Conservation (phyloP, 1,284 basidiomycete genomes). For the Irpex lacteus region DNA sequence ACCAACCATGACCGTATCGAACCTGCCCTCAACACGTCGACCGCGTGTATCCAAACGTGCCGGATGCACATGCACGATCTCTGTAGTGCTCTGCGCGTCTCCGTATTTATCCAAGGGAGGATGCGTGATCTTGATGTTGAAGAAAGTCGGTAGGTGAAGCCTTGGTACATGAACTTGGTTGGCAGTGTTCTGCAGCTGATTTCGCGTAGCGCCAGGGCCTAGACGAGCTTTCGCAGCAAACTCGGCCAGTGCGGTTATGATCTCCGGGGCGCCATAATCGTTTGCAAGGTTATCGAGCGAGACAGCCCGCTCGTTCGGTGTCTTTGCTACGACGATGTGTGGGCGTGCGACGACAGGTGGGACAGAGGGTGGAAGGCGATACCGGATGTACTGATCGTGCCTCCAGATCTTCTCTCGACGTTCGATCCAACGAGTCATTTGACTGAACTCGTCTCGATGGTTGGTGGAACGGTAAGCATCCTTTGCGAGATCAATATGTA, state of each 20-base stretch:
- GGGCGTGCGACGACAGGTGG: neutral
- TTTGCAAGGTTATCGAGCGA: constrained; percentile 16
- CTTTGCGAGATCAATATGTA: constrained; percentile 21
- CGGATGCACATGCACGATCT: constrained; percentile 9
- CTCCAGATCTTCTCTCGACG: constrained; percentile 27
- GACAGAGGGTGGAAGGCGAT: neutral
- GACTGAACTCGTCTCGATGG: constrained; percentile 29
- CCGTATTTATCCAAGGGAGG: neutral
- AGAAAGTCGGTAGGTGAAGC: constrained; percentile 11
- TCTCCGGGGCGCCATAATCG: constrained; percentile 25
- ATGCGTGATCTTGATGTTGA: constrained; percentile 17
- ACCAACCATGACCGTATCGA: constrained; percentile 15
- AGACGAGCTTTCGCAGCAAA: constrained; percentile 5
- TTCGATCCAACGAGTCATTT: constrained; percentile 35
- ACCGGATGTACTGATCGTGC: constrained; percentile 21
- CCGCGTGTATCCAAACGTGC: neutral
- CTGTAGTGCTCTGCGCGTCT: constrained; percentile 1
- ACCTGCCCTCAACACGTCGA: constrained; percentile 8
- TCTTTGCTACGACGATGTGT: constrained; percentile 19
- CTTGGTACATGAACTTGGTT: constrained; percentile 2
- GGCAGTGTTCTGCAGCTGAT: neutral
- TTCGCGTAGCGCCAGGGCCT: neutral
- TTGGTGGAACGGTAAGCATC: constrained; percentile 30
- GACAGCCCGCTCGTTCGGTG: constrained; percentile 21
- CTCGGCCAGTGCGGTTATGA: constrained; percentile 15